Evolutionary conservation across 768 basidiomycete genomes (phyloP), one percentile per base, ranked within the genome.

Genomic region (Gloeopeniophorella convolvens): DNA sequence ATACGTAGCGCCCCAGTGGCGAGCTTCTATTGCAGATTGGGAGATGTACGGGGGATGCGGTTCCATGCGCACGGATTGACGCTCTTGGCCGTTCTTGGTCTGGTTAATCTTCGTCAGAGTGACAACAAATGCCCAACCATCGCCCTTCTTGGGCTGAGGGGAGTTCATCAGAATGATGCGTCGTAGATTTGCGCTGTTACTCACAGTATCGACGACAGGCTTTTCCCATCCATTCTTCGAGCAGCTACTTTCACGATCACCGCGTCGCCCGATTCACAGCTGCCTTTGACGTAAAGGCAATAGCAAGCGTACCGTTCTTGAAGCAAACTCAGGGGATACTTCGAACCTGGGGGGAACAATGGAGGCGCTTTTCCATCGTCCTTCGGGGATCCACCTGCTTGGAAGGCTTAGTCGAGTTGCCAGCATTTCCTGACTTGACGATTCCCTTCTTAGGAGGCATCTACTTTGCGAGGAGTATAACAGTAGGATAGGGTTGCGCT

Each of bases 141-240:
- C 66, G 2, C 60, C 64, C 50, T 70, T 69, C 64, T 71, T 70
- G 51, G 72, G 69, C 77, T 85, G 59, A 20, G 51, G 57, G 36
- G 40, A 49, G 50, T 21, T 46, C 57, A 51, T 57, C 50, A 44
- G 24, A 34, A 13, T 28, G 15, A 43, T 28, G 30, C 27, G 6
- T 20, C 42, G 37, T 11, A 39, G 33, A 35, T 20, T 9, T 2
- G 3, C 47, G 12, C 7, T 48, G 33, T 45, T 15, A 59, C 65
- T 66, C 62, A 90, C 89, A 23, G 86, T 79, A 46, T 91, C 82
- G n/a, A 95, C 77, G 7, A 67, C 59, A 1, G 93, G 85, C 54
- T 84, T 83, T 50, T 92, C 89, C 90, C 90, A 95, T 2, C 86
- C 90, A 43, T 78, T 74, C 66, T 94, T 93, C 62, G 91, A 89